Conservation (phyloP, 257 asterid genomes). For the Solanum clarkiae region DNA sequence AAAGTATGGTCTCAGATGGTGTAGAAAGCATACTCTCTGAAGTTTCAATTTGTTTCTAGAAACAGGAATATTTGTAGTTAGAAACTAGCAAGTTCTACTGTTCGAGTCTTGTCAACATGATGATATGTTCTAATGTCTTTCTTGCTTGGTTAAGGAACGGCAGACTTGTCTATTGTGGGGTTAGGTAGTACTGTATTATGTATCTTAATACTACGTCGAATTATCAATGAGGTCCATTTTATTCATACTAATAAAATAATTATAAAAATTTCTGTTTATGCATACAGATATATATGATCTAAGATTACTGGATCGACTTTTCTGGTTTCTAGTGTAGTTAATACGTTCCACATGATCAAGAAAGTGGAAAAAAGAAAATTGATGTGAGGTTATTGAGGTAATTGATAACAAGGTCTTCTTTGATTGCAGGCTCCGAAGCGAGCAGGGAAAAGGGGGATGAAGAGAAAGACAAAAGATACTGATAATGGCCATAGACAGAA, state of each 20-base stretch:
- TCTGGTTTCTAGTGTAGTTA: background rate
- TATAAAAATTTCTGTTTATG: background rate
- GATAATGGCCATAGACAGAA: slow-evolving; percentile 19
- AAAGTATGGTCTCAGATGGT: too few relatives aligned
- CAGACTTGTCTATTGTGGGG: background rate
- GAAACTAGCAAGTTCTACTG: background rate
- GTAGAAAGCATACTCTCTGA: too few relatives aligned
- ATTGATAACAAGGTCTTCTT: background rate
- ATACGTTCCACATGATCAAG: background rate
- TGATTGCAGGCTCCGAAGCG: slow-evolving; percentile 45
- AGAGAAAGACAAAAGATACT: slow-evolving; percentile 44
- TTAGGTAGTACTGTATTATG: background rate
- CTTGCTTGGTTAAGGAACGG: background rate
- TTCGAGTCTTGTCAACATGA: background rate
- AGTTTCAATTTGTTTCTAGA: background rate
- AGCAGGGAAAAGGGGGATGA: slow-evolving; percentile 34
- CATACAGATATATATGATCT: background rate
- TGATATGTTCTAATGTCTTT: background rate
- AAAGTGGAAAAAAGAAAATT: background rate
- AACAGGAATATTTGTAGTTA: background rate
- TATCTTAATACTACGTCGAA: background rate
- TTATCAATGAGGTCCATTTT: background rate
- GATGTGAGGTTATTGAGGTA: background rate
- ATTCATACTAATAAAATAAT: background rate
- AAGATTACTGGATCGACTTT: background rate